Conservation (phyloP, 2,329 filamentous ascomycete species). For the Diaporthe vexans region DNA sequence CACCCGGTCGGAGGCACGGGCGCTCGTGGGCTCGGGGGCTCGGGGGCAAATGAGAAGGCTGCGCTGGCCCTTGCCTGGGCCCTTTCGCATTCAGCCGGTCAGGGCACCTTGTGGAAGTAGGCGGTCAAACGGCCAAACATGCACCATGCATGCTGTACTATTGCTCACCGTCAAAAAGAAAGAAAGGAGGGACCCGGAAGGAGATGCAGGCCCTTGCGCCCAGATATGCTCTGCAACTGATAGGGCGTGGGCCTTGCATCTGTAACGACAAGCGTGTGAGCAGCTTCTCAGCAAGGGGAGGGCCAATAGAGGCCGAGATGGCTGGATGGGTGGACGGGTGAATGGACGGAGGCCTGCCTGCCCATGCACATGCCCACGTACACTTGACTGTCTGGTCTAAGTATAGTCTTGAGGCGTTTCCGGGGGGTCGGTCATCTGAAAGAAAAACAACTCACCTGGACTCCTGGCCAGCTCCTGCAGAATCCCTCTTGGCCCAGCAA, state of each 20-base stretch:
- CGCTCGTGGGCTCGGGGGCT: neutral
- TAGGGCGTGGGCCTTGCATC: neutral
- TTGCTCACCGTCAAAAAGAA: neutral
- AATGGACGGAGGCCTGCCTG: too few species aligned
- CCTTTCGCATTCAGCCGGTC: slow-evolving; percentile 6
- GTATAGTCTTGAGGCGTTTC: slow-evolving; percentile 24
- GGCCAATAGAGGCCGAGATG: neutral
- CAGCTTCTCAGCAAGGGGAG: slow-evolving; percentile 2
- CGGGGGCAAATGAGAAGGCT: neutral
- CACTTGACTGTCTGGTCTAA: slow-evolving; percentile 15
- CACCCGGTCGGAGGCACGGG: slow-evolving; percentile 8
- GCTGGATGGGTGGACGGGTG: neutral
- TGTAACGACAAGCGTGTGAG: slow-evolving; percentile 38
- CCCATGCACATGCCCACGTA: neutral
- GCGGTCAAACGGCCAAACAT: neutral
- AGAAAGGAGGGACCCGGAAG: neutral
- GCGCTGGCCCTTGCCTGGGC: neutral
- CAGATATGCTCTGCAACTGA: slow-evolving; percentile 7
- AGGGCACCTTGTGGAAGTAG: neutral
- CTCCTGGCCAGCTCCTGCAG: slow-evolving; percentile 5
- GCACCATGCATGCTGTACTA: neutral
- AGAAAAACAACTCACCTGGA: slow-evolving; percentile 15
- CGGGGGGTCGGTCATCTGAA: slow-evolving; percentile 20
- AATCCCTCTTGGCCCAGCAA: slow-evolving; percentile 4
- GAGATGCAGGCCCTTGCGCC: slow-evolving; percentile 7